Percentiles rank a stretch among this genome's conserved stretches.
Conservation (phyloP, 2,329 filamentous ascomycete species). For the Epichloe sp. region DNA sequence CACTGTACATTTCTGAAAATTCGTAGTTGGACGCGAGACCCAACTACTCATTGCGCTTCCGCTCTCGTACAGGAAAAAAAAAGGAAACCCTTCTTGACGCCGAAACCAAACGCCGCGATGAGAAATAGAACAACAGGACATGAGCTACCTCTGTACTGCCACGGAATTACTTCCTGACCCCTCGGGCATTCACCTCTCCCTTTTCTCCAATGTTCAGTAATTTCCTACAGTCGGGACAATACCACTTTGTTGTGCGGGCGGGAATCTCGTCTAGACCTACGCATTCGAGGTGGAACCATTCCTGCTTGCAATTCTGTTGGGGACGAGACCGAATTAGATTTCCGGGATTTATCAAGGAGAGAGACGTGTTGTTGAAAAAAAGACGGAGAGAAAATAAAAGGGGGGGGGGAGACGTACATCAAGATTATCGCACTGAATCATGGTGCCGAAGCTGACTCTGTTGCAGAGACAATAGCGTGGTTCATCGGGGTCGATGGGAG, state of each 20-base stretch:
- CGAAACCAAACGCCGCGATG: no score
- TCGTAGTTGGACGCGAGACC: no score
- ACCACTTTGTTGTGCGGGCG: constrained; percentile 67
- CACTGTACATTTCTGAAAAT: no score
- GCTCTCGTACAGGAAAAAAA: no score
- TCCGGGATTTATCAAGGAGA: no score
- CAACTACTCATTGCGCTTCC: no score
- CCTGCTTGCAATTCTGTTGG: constrained; percentile 53
- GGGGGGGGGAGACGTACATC: constrained; percentile 41
- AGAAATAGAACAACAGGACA: neutral
- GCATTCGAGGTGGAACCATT: constrained; percentile 78
- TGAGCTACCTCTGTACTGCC: no score
- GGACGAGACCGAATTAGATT: neutral
- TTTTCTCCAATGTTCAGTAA: constrained; percentile 49
- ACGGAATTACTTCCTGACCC: constrained; percentile 29
- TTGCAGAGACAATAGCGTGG: constrained; percentile 67
- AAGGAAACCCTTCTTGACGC: no score
- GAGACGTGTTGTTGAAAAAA: neutral
- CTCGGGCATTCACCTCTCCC: constrained; percentile 48
- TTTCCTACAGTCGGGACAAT: constrained; percentile 63
- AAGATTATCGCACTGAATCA: constrained; percentile 72
- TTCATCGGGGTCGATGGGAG: constrained; percentile 62
- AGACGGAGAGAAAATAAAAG: neutral
- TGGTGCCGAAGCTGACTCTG: constrained; percentile 66
- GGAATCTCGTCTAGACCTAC: constrained; percentile 57